Base-by-base conservation (phyloP, 352 stramenopile genomes). In the Phytophthora pisi region DNA sequence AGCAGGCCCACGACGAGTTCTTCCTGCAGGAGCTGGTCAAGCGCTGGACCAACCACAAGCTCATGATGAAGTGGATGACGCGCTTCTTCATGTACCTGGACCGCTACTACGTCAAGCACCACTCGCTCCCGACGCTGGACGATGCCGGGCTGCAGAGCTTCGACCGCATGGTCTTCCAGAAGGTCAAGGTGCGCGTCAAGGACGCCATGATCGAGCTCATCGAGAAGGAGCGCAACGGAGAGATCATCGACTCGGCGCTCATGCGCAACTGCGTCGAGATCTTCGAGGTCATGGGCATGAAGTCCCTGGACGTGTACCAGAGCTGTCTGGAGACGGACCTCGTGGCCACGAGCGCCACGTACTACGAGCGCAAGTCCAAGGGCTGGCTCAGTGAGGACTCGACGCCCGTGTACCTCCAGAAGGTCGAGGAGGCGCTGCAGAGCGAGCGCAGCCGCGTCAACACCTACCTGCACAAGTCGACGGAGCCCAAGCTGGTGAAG, bases 11-110 rank as follows among this genome's bases (percentile, higher is more conserved):
- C 58, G 90, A 97, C 64, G 89, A 98, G 61, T 97, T 98, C 64
- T 94, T 99, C n/a, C 81, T 99, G 7, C 89, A 94, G 60, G 97
- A 99, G 76, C 82, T 99, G 24, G 95, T 98, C 49, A 90, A 95
- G 63, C 96, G 97, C 51, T 99, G 97, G 97, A 85, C 91, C 43
- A 99, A 99, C 80, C 98, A 99, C 86, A 98, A 99, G 78, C 98
- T 99, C 77, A 99, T 99, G 98, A 99, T 99, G 89, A 99, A 99
- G 82, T 99, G 98, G 98, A 98, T 99, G 86, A 85, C 93, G 54
- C 98, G 98, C 67, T 99, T 99, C 78, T 99, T 99, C 78, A 99
- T 98, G 81, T 99, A 99, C 81, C 78, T 99, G n/a, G 97, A 99
- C 77, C 87, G 95, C 28, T 98, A 98, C 80, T 98, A 98, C 78